Conservation (phyloP, 352 stramenopile species). For the Phytophthora idaei region DNA sequence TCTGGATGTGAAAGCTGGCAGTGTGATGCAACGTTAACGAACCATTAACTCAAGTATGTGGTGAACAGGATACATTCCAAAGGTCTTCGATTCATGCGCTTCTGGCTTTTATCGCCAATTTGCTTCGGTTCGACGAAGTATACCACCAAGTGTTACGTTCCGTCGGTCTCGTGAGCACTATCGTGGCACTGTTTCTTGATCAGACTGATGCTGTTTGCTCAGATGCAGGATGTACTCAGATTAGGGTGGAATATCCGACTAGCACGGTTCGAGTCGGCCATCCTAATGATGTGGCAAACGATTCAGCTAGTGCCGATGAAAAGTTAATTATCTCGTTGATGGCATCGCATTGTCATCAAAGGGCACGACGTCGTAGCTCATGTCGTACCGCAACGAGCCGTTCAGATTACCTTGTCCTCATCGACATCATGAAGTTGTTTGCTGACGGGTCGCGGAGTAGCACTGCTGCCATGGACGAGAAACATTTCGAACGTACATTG, state of each 20-base stretch:
- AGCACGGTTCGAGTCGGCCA: constrained; percentile 40
- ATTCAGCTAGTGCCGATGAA: constrained; percentile 39
- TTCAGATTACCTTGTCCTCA: constrained; percentile 42
- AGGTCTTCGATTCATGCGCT: constrained; percentile 40
- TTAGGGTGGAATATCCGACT: constrained; percentile 59
- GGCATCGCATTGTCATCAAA: constrained; percentile 64
- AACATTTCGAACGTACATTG: constrained; percentile 38
- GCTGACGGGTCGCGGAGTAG: constrained; percentile 11
- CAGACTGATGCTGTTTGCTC: constrained; percentile 41
- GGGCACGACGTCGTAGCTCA: constrained; percentile 10
- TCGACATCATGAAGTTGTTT: constrained; percentile 53
- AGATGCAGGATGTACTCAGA: constrained; percentile 38
- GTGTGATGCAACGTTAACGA: constrained; percentile 3
- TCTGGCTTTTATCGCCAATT: constrained; percentile 43
- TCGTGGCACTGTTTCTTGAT: constrained; percentile 49
- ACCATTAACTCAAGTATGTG: constrained; percentile 23
- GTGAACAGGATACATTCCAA: constrained; percentile 24
- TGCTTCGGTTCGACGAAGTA: constrained; percentile 50
- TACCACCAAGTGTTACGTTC: constrained; percentile 49
- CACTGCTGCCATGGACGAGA: constrained; percentile 21
- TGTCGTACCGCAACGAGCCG: constrained; percentile 21
- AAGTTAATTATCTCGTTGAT: constrained; percentile 45
- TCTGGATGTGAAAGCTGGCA: not conserved
- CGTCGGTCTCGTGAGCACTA: constrained; percentile 43
- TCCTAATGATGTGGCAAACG: constrained; percentile 16